Evolutionary conservation across 768 basidiomycete species (phyloP), one percentile per base, ranked within the genome.

Genomic region (Dentipellis fragilis): DNA sequence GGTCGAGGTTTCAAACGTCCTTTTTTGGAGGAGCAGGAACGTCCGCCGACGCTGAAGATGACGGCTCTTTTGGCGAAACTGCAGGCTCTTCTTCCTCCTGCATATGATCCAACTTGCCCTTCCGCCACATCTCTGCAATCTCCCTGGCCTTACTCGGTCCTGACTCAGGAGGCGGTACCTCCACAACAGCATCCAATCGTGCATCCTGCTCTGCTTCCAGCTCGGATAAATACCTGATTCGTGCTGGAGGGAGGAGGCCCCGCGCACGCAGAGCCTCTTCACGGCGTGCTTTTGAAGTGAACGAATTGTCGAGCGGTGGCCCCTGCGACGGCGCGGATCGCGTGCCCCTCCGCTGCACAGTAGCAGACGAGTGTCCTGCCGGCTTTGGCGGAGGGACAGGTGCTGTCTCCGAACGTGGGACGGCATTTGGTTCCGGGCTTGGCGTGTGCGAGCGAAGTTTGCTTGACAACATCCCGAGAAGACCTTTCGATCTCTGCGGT

Each of bases 171-270:
- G 42, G 42, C 8, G 42, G 29, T 17, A 10, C 11, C 23, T 49
- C 19, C 8, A 16, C 34, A 22, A 52, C 35, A 0, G 39, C 51
- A 22, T 49, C 54, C 39, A 57, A 51, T 5, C 58, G 58, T 10
- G 52, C 46, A 51, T 61, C 58, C 47, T 17, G 38, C 1, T 55
- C 58, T 23, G 60, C 58, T 54, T 61, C 60, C 10, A 61, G 35
- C 17, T 58, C 56, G 1, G 60, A 61, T 10, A 61, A 47, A 40
- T 54, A 35, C 23, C 29, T 35, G 42, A 50, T 5, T 2, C n/a
- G 42, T 19, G n/a, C 19, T n/a, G 42, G 42, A 45, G 60, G 60
- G 4, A 59, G 55, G n/a, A 61, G 51, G 35, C 60, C 60, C 14
- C 55, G 52, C 16, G 58, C 47, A 23, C 60, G 60, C 6, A 61